Percentiles rank a stretch among this genome's conserved stretches.
These are phyloP conservation scores for Porcisia hertigi DNA, from an alignment of 208 protist genomes.

Conservation along the genomic window DNA sequence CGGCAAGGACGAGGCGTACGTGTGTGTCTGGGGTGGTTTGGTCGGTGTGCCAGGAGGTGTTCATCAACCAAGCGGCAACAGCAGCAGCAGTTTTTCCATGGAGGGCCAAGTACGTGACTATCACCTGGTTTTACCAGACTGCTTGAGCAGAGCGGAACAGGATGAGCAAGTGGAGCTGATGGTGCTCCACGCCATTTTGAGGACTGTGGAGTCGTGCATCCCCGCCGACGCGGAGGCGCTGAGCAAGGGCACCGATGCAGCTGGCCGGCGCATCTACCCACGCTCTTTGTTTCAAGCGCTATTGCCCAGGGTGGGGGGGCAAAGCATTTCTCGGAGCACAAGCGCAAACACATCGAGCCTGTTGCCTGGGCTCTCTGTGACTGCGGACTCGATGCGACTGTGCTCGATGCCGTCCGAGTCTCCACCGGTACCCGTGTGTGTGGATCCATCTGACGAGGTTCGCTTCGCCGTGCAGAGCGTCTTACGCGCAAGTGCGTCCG, in stretches of 20 bases:
- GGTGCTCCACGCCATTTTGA: slow-evolving; percentile 50
- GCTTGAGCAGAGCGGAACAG: slow-evolving; percentile 38
- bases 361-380: not conserved
- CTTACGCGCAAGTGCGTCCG: slow-evolving; percentile 3
- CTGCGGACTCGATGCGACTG: not conserved
- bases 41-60: not conserved
- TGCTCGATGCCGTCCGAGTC: slow-evolving; percentile 18
- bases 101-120: slow-evolving; percentile 26
- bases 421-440: slow-evolving; percentile 8
- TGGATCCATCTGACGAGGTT: slow-evolving; percentile 12
- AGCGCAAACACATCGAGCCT: not conserved
- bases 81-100: not conserved
- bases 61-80: not conserved
- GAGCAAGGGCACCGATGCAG: not conserved
- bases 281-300: slow-evolving; percentile 5
- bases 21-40: slow-evolving; percentile 48
- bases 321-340: not conserved
- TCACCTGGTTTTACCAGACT: slow-evolving; percentile 40
- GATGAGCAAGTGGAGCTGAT: slow-evolving; percentile 52
- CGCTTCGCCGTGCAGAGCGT: slow-evolving; percentile 8
- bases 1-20: slow-evolving; percentile 42
- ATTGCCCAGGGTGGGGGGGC: not conserved
- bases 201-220: slow-evolving; percentile 13
- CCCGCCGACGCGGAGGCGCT: slow-evolving; percentile 5
- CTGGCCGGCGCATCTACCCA: not conserved